Evolutionary conservation across 2,329 filamentous ascomycete species (phyloP).

Genomic region (Trichoderma cornu-damae): DNA sequence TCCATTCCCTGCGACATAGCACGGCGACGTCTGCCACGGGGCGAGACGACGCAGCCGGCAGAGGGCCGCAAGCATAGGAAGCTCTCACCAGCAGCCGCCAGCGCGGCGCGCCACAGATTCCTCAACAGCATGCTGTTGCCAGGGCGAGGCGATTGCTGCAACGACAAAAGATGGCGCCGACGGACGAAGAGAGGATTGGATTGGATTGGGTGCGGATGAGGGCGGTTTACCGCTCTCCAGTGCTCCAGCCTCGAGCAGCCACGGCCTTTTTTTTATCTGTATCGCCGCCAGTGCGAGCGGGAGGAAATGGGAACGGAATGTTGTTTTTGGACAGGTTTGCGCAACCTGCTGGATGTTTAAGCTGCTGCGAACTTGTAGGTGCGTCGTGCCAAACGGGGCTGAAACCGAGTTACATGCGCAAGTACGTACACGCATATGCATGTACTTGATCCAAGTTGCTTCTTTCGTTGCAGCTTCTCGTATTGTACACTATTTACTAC

Average conservation of each 20-base stretch:
- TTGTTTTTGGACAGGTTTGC: background rate
- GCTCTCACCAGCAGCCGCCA: conserved; percentile 27
- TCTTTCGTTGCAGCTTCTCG: no score
- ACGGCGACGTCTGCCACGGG: background rate
- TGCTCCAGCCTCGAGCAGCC: background rate
- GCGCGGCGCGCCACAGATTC: conserved; percentile 28
- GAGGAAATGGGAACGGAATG: background rate
- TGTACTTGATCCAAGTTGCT: no score
- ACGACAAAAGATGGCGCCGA: background rate
- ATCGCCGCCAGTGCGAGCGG: background rate
- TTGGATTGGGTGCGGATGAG: background rate
- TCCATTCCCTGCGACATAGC: no score
- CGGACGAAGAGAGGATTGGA: no score
- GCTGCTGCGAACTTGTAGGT: background rate
- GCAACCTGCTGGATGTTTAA: no score
- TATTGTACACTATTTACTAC: no score
- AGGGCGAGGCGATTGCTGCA: background rate
- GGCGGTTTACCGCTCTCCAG: background rate
- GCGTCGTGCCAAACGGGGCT: background rate
- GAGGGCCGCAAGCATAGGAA: background rate
- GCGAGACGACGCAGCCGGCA: background rate
- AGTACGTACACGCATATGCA: no score
- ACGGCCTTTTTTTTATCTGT: no score
- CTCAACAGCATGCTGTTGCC: conserved; percentile 29
- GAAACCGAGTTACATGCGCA: background rate